A percentile compares a stretch with the other conserved stretches of the same genome.
phyloP scores from a whole-genome alignment of 148 eudicot species.

The Fagopyrum tataricum region DNA sequence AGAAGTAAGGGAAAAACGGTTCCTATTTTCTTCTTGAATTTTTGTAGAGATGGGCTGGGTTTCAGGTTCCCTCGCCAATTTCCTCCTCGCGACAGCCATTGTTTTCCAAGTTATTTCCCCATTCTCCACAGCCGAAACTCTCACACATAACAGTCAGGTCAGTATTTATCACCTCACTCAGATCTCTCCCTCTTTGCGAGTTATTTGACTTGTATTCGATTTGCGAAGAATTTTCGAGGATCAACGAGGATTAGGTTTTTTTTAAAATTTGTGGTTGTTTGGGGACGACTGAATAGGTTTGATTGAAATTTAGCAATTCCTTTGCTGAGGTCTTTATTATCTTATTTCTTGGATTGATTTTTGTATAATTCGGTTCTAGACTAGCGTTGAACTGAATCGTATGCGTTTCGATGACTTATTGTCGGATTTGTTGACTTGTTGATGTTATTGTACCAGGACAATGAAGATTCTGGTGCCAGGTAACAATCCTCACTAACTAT shows the following conservation, averaged over 20 bases:
- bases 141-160: constrained; percentile 2
- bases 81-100: not conserved
- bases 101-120: not conserved
- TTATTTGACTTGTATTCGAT: not conserved
- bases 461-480: constrained; percentile 9
- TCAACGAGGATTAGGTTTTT: not conserved
- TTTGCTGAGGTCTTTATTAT: not conserved
- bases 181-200: not conserved
- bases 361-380: not conserved
- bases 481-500: not conserved
- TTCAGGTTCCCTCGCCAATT: not conserved
- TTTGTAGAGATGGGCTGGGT: not conserved
- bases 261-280: not conserved
- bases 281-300: not conserved
- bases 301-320: not conserved
- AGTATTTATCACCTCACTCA: not conserved
- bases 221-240: not conserved
- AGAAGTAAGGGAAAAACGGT: constrained; percentile 8
- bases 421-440: not conserved
- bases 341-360: not conserved
- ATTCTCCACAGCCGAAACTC: not conserved
- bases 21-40: not conserved
- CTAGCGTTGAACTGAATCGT: not conserved
- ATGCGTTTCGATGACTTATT: not conserved
- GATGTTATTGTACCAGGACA: not conserved